Percentiles rank a stretch among this genome's conserved stretches.
These are phyloP conservation scores for Stromatinia cepivora DNA, from an alignment of 2,329 filamentous ascomycete species.

Conservation along the genomic window DNA sequence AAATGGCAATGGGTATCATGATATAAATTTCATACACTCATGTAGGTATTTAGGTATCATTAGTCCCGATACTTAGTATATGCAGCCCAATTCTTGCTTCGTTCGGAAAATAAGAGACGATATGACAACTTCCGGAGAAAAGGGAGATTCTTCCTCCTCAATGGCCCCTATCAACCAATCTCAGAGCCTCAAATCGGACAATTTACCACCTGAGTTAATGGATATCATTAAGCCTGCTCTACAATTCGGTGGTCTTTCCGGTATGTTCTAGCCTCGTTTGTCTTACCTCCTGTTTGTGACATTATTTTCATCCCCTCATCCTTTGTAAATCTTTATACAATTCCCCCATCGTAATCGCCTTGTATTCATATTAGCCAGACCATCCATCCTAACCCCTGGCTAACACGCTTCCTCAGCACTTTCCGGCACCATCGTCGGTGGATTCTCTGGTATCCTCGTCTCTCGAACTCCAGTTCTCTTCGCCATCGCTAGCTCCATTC, in stretches of 20 bases:
- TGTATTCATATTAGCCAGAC: background rate
- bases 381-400: background rate
- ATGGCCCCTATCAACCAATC: conserved; percentile 7
- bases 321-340: background rate
- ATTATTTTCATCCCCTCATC: background rate
- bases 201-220: conserved; percentile 46
- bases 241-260: conserved; percentile 59
- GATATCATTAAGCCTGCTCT: conserved; percentile 54
- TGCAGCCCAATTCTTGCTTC: conserved; percentile 36
- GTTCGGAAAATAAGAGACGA: conserved; percentile 35
- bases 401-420: conserved; percentile 11
- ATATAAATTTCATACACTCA: conserved; percentile 8
- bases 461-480: conserved; percentile 69
- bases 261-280: conserved; percentile 44
- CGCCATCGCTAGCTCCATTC: conserved; percentile 69
- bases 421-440: conserved; percentile 63
- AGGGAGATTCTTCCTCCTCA: background rate
- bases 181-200: conserved; percentile 19
- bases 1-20: background rate
- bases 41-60: background rate
- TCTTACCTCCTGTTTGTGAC: conserved; percentile 7
- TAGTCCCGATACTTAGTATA: conserved; percentile 11
- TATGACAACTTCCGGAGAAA: conserved; percentile 28
- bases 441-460: conserved; percentile 69
- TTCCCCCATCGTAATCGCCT: background rate